A percentile compares a stretch with the other conserved stretches of the same genome.
Conservation (phyloP, 108 stramenopile species). For the Fistulifera pelliculosa region DNA sequence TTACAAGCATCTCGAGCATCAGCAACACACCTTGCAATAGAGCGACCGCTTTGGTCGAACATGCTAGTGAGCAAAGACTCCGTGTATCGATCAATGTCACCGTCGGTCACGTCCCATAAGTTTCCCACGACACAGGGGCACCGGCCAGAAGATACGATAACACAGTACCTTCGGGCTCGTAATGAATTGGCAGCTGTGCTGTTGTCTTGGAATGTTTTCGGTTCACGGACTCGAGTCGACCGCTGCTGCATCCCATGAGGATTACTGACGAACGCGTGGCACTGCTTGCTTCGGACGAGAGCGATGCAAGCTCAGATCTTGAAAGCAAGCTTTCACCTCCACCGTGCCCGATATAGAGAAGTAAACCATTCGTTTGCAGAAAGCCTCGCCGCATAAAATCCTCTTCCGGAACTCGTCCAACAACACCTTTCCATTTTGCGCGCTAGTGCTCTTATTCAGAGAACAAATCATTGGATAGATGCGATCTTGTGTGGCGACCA, state of each 20-base stretch:
- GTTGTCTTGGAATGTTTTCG: conserved; percentile 27
- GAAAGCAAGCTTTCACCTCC: conserved; percentile 83
- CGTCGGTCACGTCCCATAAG: conserved; percentile 98
- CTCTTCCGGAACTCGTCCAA: conserved; percentile 54
- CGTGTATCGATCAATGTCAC: conserved; percentile 89
- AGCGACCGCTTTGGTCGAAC: background rate
- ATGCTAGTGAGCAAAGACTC: conserved; percentile 13
- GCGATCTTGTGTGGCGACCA: conserved; percentile 60
- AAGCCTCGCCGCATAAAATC: conserved; percentile 44
- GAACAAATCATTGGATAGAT: conserved; percentile 57
- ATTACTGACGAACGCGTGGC: conserved; percentile 44
- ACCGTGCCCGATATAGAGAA: conserved; percentile 95
- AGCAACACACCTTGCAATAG: conserved; percentile 44
- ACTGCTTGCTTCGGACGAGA: conserved; percentile 20
- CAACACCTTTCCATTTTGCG: conserved; percentile 61
- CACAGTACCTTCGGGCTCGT: conserved; percentile 93
- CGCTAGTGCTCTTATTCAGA: conserved; percentile 20
- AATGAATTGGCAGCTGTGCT: conserved; percentile 35
- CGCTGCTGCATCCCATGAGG: conserved; percentile 97
- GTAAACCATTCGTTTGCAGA: conserved; percentile 46
- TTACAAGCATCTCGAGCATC: conserved; percentile 82
- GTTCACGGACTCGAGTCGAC: conserved; percentile 70
- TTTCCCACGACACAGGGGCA: conserved; percentile 95
- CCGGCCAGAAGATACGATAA: conserved; percentile 85
- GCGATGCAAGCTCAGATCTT: conserved; percentile 49